phyloP scores from a whole-genome alignment of 2,329 filamentous ascomycete genomes.

The Xylaria polymorpha region DNA sequence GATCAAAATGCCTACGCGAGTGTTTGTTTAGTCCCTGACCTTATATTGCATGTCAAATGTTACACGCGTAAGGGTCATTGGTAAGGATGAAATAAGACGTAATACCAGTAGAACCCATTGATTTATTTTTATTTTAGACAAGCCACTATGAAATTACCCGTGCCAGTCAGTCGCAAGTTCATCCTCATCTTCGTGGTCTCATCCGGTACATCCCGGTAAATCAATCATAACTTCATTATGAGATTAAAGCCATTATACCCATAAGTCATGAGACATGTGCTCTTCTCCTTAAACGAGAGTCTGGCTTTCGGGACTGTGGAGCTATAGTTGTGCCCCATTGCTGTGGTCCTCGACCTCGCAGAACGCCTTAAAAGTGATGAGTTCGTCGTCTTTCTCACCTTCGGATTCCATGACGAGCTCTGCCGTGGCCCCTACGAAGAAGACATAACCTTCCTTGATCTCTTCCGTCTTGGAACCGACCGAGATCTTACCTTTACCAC shows the following conservation, averaged over 20 bases:
- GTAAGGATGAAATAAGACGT: neutral
- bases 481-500: constrained; percentile 82
- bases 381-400: constrained; percentile 70
- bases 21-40: neutral
- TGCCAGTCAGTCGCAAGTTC: neutral
- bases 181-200: neutral
- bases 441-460: constrained; percentile 78
- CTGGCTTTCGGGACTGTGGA: neutral
- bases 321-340: constrained; percentile 45
- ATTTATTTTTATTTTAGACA: neutral
- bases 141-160: neutral
- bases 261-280: neutral
- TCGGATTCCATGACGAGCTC: constrained; percentile 81
- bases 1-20: neutral
- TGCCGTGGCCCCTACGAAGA: constrained; percentile 88
- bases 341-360: constrained; percentile 77
- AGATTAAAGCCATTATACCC: neutral
- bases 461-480: constrained; percentile 85
- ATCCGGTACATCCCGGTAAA: neutral
- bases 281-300: neutral
- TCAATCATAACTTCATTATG: neutral
- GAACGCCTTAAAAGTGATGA: constrained; percentile 93
- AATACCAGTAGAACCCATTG: neutral
- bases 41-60: too few species aligned
- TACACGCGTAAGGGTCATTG: too few species aligned